Conservation (phyloP, 345 rosid genomes). For the Fremontodendron californicum region DNA sequence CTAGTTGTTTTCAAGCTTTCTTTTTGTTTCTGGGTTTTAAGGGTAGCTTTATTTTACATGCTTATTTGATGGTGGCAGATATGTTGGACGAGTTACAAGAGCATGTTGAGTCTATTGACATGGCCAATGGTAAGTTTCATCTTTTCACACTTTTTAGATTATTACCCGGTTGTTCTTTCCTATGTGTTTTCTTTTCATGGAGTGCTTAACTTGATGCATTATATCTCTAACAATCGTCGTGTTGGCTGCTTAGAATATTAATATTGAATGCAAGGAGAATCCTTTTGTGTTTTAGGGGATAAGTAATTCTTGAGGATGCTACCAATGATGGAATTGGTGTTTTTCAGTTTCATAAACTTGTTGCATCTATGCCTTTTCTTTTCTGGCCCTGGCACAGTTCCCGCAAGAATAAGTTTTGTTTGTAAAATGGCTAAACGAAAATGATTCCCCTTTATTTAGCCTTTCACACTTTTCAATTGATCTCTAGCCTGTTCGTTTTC, state of each 20-base stretch:
- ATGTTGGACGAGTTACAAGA: slow-evolving; percentile 72
- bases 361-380: neutral
- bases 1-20: neutral
- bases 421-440: neutral
- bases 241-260: neutral
- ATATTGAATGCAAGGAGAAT: neutral
- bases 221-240: neutral
- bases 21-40: neutral
- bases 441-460: neutral
- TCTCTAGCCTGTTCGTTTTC: neutral
- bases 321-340: neutral
- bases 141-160: neutral
- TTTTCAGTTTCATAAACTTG: neutral
- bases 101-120: slow-evolving; percentile 58
- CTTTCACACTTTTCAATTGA: neutral
- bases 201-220: neutral
- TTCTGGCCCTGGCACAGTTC: neutral
- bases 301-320: neutral
- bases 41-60: neutral
- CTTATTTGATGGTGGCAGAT: slow-evolving; percentile 30
- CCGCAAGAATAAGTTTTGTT: neutral
- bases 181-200: neutral
- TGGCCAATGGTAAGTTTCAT: slow-evolving; percentile 45
- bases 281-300: neutral
- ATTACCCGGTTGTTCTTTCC: neutral